Conservation (phyloP, 306 rosid species). For the Dalbergia oliveri region DNA sequence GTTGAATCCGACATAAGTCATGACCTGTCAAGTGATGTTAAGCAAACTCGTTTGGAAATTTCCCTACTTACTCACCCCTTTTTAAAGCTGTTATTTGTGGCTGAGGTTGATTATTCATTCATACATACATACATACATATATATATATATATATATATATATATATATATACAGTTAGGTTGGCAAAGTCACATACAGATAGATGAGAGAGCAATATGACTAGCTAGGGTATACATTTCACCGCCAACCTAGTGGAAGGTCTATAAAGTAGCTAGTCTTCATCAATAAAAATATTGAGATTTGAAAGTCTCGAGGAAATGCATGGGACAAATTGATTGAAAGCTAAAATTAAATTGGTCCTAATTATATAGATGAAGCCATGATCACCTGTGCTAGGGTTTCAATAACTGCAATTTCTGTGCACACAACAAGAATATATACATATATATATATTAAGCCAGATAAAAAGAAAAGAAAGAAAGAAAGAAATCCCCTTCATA, state of each 20-base stretch:
- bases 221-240: constrained; percentile 11
- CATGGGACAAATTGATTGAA: background rate
- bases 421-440: background rate
- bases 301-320: constrained; percentile 57
- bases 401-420: background rate
- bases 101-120: background rate
- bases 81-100: constrained; percentile 5
- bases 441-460: background rate
- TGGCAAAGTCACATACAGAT: constrained; percentile 13
- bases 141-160: too few relatives aligned
- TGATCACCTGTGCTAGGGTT: constrained; percentile 32
- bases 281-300: constrained; percentile 22
- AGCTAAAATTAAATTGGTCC: background rate
- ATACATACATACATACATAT: background rate
- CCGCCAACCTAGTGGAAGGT: constrained; percentile 46
- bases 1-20: background rate
- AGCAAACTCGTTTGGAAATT: constrained; percentile 7
- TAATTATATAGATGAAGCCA: constrained; percentile 21
- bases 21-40: constrained; percentile 12
- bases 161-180: background rate
- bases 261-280: constrained; percentile 52
- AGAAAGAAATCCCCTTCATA: background rate
- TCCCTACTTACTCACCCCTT: background rate
- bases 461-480: background rate
- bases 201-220: background rate